Evolutionary conservation across 805 yeast species (phyloP).

Genomic region (Hanseniaspora clermontiae): DNA sequence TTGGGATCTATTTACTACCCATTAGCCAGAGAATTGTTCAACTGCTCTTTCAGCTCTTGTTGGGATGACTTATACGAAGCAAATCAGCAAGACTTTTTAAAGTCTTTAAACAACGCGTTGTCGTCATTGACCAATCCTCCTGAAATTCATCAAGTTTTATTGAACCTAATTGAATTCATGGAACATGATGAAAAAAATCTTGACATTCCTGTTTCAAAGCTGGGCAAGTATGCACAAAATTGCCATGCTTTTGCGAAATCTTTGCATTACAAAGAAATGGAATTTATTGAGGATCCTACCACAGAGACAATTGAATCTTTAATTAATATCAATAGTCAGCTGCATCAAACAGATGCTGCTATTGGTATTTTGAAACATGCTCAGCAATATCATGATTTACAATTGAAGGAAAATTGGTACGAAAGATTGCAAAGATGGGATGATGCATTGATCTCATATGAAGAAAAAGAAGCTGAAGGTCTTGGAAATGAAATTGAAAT

Average conservation of each 20-base stretch:
- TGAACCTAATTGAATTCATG: conserved; percentile 89
- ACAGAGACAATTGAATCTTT: conserved; percentile 84
- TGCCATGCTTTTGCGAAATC: conserved; percentile 98
- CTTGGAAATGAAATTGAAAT: conserved; percentile 59
- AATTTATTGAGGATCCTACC: conserved; percentile 84
- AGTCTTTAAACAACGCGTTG: conserved; percentile 72
- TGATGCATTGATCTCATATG: conserved; percentile 85
- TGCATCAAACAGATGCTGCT: conserved; percentile 96
- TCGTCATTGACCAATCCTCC: conserved; percentile 90
- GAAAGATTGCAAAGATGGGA: conserved; percentile 97
- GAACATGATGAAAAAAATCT: conserved; percentile 93
- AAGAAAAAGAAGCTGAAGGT: conserved; percentile 49
- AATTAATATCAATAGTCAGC: conserved; percentile 82
- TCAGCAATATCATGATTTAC: conserved; percentile 77
- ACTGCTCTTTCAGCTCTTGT: conserved; percentile 87
- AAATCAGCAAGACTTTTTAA: conserved; percentile 79
- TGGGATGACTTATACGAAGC: conserved; percentile 87
- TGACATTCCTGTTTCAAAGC: conserved; percentile 77
- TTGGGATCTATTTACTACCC: conserved; percentile 81
- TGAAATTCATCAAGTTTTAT: conserved; percentile 78
- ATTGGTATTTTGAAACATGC: conserved; percentile 93
- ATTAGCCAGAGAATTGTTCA: conserved; percentile 78
- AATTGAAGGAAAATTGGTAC: conserved; percentile 93
- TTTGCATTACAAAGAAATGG: conserved; percentile 86
- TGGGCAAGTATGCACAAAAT: conserved; percentile 85